Conservation (phyloP, 139 green algal genomes). For the Choricystis sp. region DNA sequence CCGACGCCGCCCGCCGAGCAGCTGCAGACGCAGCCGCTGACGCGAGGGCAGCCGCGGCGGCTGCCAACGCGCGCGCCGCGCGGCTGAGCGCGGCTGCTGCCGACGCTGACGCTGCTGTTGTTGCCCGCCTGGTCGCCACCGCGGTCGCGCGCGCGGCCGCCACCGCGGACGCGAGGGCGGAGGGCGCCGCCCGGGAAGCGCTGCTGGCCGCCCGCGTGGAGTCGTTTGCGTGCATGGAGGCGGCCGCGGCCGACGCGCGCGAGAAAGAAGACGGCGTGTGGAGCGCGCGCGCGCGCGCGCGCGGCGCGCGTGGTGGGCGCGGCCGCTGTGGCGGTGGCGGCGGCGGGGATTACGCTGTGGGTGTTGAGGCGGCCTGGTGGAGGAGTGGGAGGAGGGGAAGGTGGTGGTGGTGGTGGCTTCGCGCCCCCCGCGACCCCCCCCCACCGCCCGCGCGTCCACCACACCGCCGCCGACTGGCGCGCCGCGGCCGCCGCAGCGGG, state of each 20-base stretch:
- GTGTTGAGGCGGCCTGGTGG: too few relatives aligned
- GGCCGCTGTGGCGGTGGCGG: background rate
- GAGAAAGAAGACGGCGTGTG: background rate
- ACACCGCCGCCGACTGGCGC: too few relatives aligned
- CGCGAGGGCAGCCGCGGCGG: too few relatives aligned
- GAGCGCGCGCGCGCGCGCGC: too few relatives aligned
- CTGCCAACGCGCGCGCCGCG: too few relatives aligned
- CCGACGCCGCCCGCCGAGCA: too few relatives aligned
- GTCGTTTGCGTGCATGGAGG: background rate
- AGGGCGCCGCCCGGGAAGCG: too few relatives aligned
- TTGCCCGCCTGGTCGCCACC: background rate
- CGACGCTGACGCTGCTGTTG: background rate
- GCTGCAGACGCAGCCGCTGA: background rate
- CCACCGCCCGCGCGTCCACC: too few relatives aligned
- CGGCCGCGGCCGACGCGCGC: too few relatives aligned
- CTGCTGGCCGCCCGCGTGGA: background rate
- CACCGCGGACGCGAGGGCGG: background rate
- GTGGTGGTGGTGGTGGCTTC: background rate
- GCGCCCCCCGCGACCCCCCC: too few relatives aligned
- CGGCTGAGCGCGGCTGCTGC: too few relatives aligned
- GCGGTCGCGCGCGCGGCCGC: background rate
- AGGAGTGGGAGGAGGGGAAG: background rate
- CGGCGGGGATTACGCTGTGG: background rate
- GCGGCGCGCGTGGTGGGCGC: background rate
- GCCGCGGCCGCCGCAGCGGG: too few relatives aligned